Evolutionary conservation across 768 basidiomycete genomes (phyloP).

Genomic region (Kwoniella mangroviensis): DNA sequence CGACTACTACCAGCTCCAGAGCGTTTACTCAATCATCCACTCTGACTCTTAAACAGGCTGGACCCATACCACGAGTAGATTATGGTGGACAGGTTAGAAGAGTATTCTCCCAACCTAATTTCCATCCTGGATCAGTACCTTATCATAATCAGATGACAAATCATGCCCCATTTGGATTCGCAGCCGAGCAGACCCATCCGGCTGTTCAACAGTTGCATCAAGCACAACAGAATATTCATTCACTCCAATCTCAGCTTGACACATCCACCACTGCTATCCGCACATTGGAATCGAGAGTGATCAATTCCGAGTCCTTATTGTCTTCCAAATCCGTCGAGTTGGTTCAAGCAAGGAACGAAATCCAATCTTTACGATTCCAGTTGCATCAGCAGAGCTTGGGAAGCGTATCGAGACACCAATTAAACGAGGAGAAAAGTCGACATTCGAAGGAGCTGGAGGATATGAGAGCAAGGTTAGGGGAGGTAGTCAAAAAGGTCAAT

Average conservation of each 20-base stretch:
- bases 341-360: not conserved
- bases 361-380: not conserved
- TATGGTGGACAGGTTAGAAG: too few species aligned
- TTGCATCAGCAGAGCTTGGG: not conserved
- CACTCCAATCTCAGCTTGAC: not conserved
- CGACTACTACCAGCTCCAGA: too few species aligned
- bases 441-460: not conserved
- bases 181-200: not conserved
- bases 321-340: not conserved
- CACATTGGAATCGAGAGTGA: not conserved
- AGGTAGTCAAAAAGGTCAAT: not conserved
- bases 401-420: not conserved
- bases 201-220: not conserved
- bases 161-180: too few species aligned
- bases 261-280: not conserved
- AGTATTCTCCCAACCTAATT: too few species aligned
- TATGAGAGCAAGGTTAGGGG: not conserved
- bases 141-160: too few species aligned
- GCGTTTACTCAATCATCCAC: too few species aligned
- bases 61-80: too few species aligned
- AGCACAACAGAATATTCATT: not conserved
- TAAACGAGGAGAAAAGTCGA: not conserved
- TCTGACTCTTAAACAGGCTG: too few species aligned
- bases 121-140: too few species aligned
- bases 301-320: conserved; percentile 4